These are phyloP conservation scores for Neurospora sp. DNA, from an alignment of 495 filamentous ascomycete genomes.

Conservation along the genomic window DNA sequence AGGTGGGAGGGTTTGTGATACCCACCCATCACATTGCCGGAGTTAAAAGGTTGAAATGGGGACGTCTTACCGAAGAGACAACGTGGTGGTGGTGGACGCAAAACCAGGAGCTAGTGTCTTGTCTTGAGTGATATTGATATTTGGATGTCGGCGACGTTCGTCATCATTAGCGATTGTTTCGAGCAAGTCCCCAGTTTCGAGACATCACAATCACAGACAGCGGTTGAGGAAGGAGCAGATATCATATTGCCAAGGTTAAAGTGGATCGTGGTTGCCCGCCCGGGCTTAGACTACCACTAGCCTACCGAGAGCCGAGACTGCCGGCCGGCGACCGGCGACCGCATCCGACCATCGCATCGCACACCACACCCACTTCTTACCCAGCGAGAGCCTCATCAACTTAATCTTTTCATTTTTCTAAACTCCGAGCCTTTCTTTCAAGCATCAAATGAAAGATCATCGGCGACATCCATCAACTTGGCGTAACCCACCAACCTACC, in stretches of 20 bases:
- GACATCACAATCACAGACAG: neutral
- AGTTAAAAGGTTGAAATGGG: neutral
- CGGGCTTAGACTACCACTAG: neutral
- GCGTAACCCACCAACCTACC: neutral
- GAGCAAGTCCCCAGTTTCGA: neutral
- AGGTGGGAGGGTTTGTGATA: neutral
- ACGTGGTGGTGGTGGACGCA: neutral
- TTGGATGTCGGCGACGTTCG: neutral
- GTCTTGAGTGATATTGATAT: neutral
- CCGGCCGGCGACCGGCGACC: neutral
- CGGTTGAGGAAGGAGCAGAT: neutral
- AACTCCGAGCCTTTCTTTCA: neutral
- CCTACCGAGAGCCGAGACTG: neutral
- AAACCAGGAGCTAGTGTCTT: neutral
- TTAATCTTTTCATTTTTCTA: neutral
- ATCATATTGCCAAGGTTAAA: neutral
- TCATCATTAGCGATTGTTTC: neutral
- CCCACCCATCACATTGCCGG: neutral
- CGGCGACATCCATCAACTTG: neutral
- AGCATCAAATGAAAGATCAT: neutral
- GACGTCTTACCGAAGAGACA: neutral
- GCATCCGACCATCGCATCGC: neutral
- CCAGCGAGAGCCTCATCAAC: neutral
- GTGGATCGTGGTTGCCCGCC: neutral
- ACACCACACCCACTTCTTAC: neutral